A percentile compares a stretch with the other conserved stretches of the same genome.
phyloP scores from a whole-genome alignment of 805 yeast genomes.

The Priceomyces medius region DNA sequence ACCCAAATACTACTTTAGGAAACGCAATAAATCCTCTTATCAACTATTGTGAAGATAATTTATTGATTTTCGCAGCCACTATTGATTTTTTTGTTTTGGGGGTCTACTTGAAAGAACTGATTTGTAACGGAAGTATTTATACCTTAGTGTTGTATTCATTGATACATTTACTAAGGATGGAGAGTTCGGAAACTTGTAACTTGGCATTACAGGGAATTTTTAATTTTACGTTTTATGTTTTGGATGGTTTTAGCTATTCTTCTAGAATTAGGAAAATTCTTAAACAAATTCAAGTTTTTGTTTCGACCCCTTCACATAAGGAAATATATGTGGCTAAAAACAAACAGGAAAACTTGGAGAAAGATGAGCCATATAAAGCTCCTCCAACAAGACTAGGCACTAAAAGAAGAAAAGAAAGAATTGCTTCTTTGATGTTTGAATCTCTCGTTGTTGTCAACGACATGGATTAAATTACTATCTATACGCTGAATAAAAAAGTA shows the following conservation, averaged over 20 bases:
- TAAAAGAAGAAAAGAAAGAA: constrained; percentile 10
- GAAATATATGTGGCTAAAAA: too few species aligned
- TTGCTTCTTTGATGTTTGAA: constrained; percentile 25
- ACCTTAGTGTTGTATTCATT: constrained; percentile 10
- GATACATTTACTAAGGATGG: constrained; percentile 12
- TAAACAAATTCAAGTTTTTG: not conserved
- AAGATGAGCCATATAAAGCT: too few species aligned
- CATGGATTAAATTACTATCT: constrained; percentile 7
- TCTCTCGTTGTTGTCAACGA: constrained; percentile 21
- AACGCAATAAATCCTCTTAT: constrained; percentile 15
- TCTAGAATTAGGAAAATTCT: not conserved
- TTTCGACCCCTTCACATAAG: not conserved
- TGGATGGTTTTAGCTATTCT: not conserved
- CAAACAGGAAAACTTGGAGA: too few species aligned
- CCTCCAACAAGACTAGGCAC: not conserved
- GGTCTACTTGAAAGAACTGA: constrained; percentile 12
- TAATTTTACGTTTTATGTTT: not conserved
- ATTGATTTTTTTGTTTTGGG: constrained; percentile 10
- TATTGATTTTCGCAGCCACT: constrained; percentile 15
- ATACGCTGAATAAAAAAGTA: not conserved
- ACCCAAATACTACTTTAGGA: constrained; percentile 13
- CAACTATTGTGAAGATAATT: constrained; percentile 15
- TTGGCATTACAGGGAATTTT: constrained; percentile 4
- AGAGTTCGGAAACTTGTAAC: constrained; percentile 12
- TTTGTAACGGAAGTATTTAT: constrained; percentile 1